Base-by-base conservation (phyloP, 1,284 basidiomycete genomes). In the Tylopilus sp. region DNA sequence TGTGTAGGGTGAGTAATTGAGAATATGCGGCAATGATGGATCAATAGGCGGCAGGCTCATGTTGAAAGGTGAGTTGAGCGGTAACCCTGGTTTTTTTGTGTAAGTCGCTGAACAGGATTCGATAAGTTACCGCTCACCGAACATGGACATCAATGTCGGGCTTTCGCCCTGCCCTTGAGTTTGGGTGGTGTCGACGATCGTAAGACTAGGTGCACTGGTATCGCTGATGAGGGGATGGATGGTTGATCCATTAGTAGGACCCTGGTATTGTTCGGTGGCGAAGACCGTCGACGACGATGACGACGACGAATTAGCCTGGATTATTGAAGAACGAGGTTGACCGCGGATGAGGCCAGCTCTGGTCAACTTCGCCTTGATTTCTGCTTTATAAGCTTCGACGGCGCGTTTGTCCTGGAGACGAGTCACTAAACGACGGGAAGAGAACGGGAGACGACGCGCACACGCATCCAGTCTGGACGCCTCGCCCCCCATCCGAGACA, bases 401-500 rank as follows among this genome's bases (percentile, higher is more conserved):
- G 79, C 79, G 57, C 83, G 80, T 67, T 90, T 90, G 65, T 90
- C 86, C 87, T 90, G 63, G 45, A 52, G 48, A 42, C 31, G 37
- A 29, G 38, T 59, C 44, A 59, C 41, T 34, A 13, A 25, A 36
- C 23, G 28, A 30, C 46, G 48, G 46, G 40, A 54, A 31, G n/a
- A 40, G 11, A 37, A 37, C 41, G 29, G 49, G 41, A 55, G 33
- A 31, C 30, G 25, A 31, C 33, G 76, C 85, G 69, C 59, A 89
- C 87, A 56, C 86, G 71, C 86, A 89, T 88, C 87, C 86, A 89
- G 52, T 89, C 86, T 16, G 86, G 88, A 45, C 87, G 77, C 61
- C 78, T 84, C 13, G 81, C 72, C 6, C 87, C 88, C 87, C 87
- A 90, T 16, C 87, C 88, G 4, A 90, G 73, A 67, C 87, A 90